phyloP scores from a whole-genome alignment of 345 rosid species.

The Hirschfeldia incana region DNA sequence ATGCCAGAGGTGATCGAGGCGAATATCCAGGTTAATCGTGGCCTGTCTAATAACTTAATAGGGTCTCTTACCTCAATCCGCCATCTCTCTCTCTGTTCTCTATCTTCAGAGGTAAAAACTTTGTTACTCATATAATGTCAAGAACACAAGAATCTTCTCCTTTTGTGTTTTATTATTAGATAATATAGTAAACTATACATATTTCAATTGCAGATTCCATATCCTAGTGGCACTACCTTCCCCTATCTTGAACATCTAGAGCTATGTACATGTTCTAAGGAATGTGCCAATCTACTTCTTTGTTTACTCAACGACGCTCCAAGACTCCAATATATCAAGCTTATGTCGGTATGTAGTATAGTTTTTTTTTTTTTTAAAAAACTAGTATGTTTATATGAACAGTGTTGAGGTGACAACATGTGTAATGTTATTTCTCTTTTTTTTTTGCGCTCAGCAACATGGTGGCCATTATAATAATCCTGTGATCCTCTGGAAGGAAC shows the following conservation, averaged over 20 bases:
- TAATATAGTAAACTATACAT: not conserved
- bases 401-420: not conserved
- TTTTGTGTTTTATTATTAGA: not conserved
- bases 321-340: not conserved
- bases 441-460: conserved; percentile 8
- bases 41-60: not conserved
- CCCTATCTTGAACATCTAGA: not conserved
- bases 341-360: not conserved
- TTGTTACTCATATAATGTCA: not conserved
- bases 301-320: not conserved
- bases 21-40: not conserved
- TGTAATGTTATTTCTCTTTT: not conserved
- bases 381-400: not conserved
- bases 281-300: not conserved
- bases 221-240: not conserved
- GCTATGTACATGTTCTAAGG: not conserved
- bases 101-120: not conserved
- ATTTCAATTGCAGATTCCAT: not conserved
- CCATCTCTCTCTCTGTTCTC: not conserved
- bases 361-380: not conserved
- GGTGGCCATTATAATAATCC: not conserved
- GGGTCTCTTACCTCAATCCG: not conserved
- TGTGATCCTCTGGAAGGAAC: not conserved
- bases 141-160: not conserved
- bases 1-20: not conserved